Percentiles rank a stretch among this genome's conserved stretches.
These are phyloP conservation scores for Bryum argenteum DNA, from an alignment of 225 moss, liverwort and hornwort genomes.

Conservation along the genomic window DNA sequence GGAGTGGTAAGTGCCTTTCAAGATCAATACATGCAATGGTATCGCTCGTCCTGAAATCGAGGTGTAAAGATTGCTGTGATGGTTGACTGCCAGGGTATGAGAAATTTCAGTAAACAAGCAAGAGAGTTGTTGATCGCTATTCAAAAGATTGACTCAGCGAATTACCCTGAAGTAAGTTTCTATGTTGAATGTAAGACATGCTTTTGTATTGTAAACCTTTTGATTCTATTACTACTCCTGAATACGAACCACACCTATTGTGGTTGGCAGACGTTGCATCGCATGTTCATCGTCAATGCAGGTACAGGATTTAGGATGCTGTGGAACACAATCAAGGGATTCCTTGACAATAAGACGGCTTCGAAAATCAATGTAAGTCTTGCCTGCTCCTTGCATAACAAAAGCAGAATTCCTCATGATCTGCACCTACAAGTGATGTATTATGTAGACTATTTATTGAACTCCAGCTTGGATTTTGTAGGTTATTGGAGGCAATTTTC, in stretches of 20 bases:
- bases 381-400: not conserved
- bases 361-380: constrained; percentile 73
- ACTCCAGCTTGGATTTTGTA: constrained; percentile 28
- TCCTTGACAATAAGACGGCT: constrained; percentile 81
- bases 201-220: constrained; percentile 5
- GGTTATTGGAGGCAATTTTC: constrained; percentile 86
- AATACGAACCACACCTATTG: constrained; percentile 36
- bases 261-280: constrained; percentile 78
- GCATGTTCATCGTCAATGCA: constrained; percentile 90
- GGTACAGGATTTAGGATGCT: constrained; percentile 78
- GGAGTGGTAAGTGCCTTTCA: constrained; percentile 71
- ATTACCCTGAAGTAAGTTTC: constrained; percentile 88
- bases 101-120: constrained; percentile 75
- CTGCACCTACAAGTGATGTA: not conserved
- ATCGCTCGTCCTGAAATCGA: not conserved
- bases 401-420: not conserved
- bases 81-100: constrained; percentile 66
- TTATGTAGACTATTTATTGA: constrained; percentile 1
- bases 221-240: constrained; percentile 15
- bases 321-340: constrained; percentile 78
- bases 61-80: not conserved
- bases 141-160: constrained; percentile 91
- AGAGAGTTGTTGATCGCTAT: constrained; percentile 83
- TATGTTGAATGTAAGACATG: not conserved
- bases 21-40: not conserved